These are phyloP conservation scores for Arachis monticola DNA, from an alignment of 331 rosid genomes.

Conservation along the genomic window DNA sequence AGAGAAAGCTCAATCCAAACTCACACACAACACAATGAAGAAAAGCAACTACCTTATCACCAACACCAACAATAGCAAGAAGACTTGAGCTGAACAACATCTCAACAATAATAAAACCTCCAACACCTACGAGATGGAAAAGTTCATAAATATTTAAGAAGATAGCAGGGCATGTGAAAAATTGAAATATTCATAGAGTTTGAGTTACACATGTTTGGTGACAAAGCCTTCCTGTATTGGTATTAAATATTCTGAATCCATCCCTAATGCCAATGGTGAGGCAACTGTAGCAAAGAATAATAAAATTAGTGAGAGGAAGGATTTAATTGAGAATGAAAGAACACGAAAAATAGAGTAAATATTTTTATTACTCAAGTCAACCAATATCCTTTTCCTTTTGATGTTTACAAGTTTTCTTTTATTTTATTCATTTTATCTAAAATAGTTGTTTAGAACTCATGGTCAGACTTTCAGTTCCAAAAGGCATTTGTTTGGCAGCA, in stretches of 20 bases:
- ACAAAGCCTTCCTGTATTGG: constrained; percentile 75
- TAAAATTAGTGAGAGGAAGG: neutral
- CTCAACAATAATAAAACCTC: constrained; percentile 85
- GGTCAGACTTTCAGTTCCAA: too few relatives aligned
- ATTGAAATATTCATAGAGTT: constrained; percentile 1
- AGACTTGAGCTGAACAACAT: constrained; percentile 94
- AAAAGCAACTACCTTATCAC: constrained; percentile 75
- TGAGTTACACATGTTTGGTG: constrained; percentile 59
- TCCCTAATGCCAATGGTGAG: constrained; percentile 81
- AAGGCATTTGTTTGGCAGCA: too few relatives aligned
- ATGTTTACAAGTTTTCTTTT: too few relatives aligned
- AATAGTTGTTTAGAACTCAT: too few relatives aligned
- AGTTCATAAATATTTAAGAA: neutral
- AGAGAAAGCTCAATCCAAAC: neutral
- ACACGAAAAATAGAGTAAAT: too few relatives aligned
- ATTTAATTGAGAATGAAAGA: neutral
- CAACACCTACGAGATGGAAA: constrained; percentile 49
- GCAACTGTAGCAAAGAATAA: constrained; percentile 49
- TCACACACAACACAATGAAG: neutral
- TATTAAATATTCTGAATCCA: constrained; percentile 81
- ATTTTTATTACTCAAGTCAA: too few relatives aligned
- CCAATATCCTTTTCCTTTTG: too few relatives aligned
- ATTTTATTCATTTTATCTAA: too few relatives aligned
- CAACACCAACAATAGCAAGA: constrained; percentile 96
- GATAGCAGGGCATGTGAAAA: neutral